Percentiles rank a stretch among this genome's conserved stretches.
phyloP scores from a whole-genome alignment of 768 basidiomycete genomes.

The Boletus insuetus region DNA sequence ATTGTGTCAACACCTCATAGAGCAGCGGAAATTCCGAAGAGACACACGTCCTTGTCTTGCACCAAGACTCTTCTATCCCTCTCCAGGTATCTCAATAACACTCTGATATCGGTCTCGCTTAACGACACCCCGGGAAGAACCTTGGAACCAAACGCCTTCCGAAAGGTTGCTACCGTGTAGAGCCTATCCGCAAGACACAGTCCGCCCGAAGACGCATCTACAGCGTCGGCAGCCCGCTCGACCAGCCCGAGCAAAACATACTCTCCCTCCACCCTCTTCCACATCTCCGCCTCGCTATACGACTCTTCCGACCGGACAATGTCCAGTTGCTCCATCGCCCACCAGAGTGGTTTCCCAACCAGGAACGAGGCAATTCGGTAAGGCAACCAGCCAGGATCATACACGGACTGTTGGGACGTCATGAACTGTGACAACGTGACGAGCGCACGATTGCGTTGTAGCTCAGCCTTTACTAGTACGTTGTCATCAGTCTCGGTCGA shows the following conservation, averaged over 20 bases:
- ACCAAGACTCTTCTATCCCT: slow-evolving; percentile 69
- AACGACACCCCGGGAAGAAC: slow-evolving; percentile 45
- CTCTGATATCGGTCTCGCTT: slow-evolving; percentile 60
- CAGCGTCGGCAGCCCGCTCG: slow-evolving; percentile 61
- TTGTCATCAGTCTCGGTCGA: slow-evolving; percentile 22
- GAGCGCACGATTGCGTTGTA: slow-evolving; percentile 43
- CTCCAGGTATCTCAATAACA: slow-evolving; percentile 75
- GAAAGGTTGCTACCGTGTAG: slow-evolving; percentile 62
- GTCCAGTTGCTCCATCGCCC: slow-evolving; percentile 79
- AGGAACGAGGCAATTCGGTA: slow-evolving; percentile 67
- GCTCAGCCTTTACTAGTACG: slow-evolving; percentile 68
- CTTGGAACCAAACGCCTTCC: slow-evolving; percentile 48
- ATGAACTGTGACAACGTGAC: slow-evolving; percentile 57
- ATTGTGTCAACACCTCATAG: neutral
- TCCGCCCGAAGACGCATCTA: slow-evolving; percentile 45
- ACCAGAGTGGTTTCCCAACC: slow-evolving; percentile 80
- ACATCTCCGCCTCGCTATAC: slow-evolving; percentile 42
- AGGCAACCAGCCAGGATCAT: slow-evolving; percentile 68
- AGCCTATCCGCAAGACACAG: slow-evolving; percentile 53
- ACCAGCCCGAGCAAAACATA: slow-evolving; percentile 67
- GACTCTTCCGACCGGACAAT: slow-evolving; percentile 62
- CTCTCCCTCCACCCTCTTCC: slow-evolving; percentile 65
- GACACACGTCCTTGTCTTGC: slow-evolving; percentile 62
- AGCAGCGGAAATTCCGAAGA: neutral
- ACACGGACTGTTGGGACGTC: slow-evolving; percentile 54